phyloP scores from a whole-genome alignment of 2,329 filamentous ascomycete species.

The Rhinocladiella similis region DNA sequence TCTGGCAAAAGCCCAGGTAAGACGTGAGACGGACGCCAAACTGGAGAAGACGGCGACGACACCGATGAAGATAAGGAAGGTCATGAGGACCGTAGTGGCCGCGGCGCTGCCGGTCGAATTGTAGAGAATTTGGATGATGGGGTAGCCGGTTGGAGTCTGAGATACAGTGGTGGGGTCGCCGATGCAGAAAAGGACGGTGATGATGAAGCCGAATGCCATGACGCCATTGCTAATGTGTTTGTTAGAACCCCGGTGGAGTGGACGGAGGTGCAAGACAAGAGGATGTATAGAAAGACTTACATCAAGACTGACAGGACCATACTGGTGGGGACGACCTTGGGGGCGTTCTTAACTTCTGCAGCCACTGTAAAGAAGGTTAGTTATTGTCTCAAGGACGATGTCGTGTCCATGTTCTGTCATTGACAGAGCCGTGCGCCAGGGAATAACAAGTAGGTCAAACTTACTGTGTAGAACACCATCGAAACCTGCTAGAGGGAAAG shows the following conservation, averaged over 20 bases:
- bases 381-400: background rate
- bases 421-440: too few relatives aligned
- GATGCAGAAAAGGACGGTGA: conserved; percentile 30
- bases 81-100: conserved; percentile 47
- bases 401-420: background rate
- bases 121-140: conserved; percentile 48
- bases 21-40: conserved; percentile 53
- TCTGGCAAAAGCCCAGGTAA: conserved; percentile 46
- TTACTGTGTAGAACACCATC: conserved; percentile 48
- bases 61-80: conserved; percentile 47
- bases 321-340: conserved; percentile 37
- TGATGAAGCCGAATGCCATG: conserved; percentile 23
- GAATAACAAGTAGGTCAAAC: background rate
- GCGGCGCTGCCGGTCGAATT: conserved; percentile 43
- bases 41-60: conserved; percentile 48
- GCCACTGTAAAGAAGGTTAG: conserved; percentile 33
- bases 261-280: too few relatives aligned
- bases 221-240: conserved; percentile 30
- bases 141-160: conserved; percentile 40
- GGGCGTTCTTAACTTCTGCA: conserved; percentile 45
- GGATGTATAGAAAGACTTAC: background rate
- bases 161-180: conserved; percentile 32
- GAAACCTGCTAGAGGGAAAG: conserved; percentile 35
- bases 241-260: background rate
- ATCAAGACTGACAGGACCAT: conserved; percentile 37